These are phyloP conservation scores for Bisporella sp. DNA, from an alignment of 2,329 filamentous ascomycete genomes.

Conservation along the genomic window DNA sequence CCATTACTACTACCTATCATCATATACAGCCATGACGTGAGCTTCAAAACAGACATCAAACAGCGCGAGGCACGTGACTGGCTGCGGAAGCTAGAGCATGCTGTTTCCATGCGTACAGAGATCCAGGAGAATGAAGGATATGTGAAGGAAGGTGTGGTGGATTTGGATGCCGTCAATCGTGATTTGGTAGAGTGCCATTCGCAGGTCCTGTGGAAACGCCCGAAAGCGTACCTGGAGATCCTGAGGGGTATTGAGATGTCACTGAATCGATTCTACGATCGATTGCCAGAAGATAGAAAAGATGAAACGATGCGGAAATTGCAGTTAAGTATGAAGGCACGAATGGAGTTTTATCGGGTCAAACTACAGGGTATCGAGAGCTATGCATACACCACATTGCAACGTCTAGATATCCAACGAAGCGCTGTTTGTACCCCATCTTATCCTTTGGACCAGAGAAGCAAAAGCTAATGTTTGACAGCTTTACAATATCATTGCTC, in stretches of 20 bases:
- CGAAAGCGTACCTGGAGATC: slow-evolving; percentile 52
- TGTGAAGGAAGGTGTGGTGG: slow-evolving; percentile 43
- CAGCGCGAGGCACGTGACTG: slow-evolving; percentile 57
- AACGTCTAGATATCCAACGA: slow-evolving; percentile 53
- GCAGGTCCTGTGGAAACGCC: slow-evolving; percentile 56
- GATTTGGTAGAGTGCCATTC: slow-evolving; percentile 58
- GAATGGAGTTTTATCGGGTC: slow-evolving; percentile 52
- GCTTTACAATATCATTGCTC: slow-evolving; percentile 61
- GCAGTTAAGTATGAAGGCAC: slow-evolving; percentile 44
- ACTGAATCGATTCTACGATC: slow-evolving; percentile 29
- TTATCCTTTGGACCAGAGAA: not conserved
- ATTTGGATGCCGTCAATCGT: slow-evolving; percentile 53
- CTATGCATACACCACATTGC: slow-evolving; percentile 55
- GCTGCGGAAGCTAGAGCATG: slow-evolving; percentile 54
- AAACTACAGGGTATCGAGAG: slow-evolving; percentile 57
- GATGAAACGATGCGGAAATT: slow-evolving; percentile 31
- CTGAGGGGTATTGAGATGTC: slow-evolving; percentile 40
- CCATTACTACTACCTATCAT: slow-evolving; percentile 53
- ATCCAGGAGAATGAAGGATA: slow-evolving; percentile 40
- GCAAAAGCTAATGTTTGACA: slow-evolving; percentile 20
- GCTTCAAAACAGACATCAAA: slow-evolving; percentile 48
- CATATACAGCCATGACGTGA: slow-evolving; percentile 51
- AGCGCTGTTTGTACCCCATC: slow-evolving; percentile 41
- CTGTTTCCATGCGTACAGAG: slow-evolving; percentile 45
- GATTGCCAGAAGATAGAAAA: slow-evolving; percentile 7